Base-by-base conservation (phyloP, 73 alveolate species). In the Tetrahymena thermophila region DNA sequence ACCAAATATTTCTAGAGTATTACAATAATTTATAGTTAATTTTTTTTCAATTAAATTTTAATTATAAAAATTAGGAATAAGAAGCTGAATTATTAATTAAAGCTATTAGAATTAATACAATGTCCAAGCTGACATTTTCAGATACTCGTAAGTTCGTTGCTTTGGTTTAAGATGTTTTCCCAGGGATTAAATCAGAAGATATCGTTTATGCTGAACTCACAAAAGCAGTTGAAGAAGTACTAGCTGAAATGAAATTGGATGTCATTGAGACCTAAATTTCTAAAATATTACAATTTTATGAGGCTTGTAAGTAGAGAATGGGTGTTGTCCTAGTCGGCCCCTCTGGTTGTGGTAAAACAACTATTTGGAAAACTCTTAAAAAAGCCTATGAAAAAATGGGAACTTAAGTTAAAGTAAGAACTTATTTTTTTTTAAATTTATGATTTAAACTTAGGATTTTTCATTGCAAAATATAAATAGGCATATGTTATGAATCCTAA, bases 251-350 rank as follows among this genome's bases (percentile, higher is more conserved):
- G 97, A 98, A 98, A 94, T 96, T 99, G 93, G 99, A 98, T 57
- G 98, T 94, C 35, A 99, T 99, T 11, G 99, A 98, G 35, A 97
- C 99, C 40, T 99, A 99, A 96, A 98, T 99, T 94, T 93, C 98
- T 94, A 99, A 99, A 97, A 99, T 99, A 94, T 99, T 99, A 58
- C 99, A 99, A 96, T 99, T 99, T 98, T 99, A 99, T 94, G 99
- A 99, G 96, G 99, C 99, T 35, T 98, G 99, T 21, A 98, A 98
- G 93, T 99, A 99, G 95, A 98, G 99, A 96, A 99, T 99, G 99
- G 99, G 99, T 21, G 99, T 99, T 13, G 99, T 99, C 94, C 97
- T 99, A 38, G 99, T 99, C 23, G 99, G 99, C 1, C 99, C 99
- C 4, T 99, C 99, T 0, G 99, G 99, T 15, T 99, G 99, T 93